A percentile compares a stretch with the other conserved stretches of the same genome.
Evolutionary conservation across 176 grass and related monocot genomes (phyloP).

Genomic region (Sorghum bicolor): DNA sequence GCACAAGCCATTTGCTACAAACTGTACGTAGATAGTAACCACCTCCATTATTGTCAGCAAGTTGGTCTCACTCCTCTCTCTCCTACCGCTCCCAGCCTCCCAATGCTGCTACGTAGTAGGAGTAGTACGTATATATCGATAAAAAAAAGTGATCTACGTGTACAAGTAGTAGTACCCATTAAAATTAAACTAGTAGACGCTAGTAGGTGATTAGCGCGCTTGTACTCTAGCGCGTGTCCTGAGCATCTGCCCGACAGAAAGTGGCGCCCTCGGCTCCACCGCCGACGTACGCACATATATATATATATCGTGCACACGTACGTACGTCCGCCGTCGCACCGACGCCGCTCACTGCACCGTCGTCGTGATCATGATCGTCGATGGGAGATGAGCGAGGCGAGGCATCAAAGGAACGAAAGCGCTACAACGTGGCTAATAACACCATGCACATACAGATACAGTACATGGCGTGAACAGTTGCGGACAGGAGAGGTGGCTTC

Average conservation of each 20-base stretch:
- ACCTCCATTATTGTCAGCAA: slow-evolving; percentile 23
- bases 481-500: neutral
- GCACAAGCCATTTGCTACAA: slow-evolving; percentile 1
- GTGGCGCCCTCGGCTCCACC: slow-evolving; percentile 29
- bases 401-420: neutral
- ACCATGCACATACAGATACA: neutral
- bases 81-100: neutral
- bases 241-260: slow-evolving; percentile 38
- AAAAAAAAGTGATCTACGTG: slow-evolving; percentile 13
- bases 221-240: slow-evolving; percentile 38
- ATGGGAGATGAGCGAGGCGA: neutral
- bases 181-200: neutral
- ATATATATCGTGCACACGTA: neutral
- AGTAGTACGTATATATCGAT: neutral
- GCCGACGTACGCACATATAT: neutral
- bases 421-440: neutral
- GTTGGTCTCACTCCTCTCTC: neutral
- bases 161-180: slow-evolving; percentile 19
- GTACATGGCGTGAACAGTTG: neutral
- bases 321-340: neutral
- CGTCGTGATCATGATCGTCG: neutral
- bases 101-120: neutral
- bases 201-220: slow-evolving; percentile 3
- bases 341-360: neutral
- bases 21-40: slow-evolving; percentile 25